These are phyloP conservation scores for Mycena albidolilacea DNA, from an alignment of 768 basidiomycete genomes.

Conservation along the genomic window DNA sequence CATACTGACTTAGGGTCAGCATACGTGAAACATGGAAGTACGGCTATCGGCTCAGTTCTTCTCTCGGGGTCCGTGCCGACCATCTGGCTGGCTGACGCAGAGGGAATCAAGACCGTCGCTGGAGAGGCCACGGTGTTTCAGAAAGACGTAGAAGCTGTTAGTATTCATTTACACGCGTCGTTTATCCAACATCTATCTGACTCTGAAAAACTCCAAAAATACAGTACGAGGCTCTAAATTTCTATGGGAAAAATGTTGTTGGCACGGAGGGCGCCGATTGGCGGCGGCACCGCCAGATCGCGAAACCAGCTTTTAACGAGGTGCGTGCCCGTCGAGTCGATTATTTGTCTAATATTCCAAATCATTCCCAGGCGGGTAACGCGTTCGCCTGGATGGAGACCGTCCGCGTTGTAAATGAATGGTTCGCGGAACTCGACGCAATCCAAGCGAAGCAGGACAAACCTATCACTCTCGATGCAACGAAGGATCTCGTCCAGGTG, in stretches of 20 bases:
- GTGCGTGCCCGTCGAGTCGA: constrained; percentile 42
- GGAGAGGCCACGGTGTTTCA: constrained; percentile 53
- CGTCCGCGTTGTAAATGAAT: constrained; percentile 55
- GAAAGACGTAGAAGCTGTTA: constrained; percentile 57
- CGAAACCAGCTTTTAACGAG: constrained; percentile 68
- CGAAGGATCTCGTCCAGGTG: background rate
- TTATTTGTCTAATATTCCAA: background rate
- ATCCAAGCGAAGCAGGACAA: background rate
- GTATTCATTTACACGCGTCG: background rate
- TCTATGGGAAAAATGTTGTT: constrained; percentile 52
- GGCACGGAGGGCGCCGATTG: constrained; percentile 60
- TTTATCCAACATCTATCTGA: background rate
- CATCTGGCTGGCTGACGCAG: constrained; percentile 61
- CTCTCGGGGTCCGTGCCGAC: constrained; percentile 48
- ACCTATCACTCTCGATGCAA: background rate
- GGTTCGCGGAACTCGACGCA: constrained; percentile 57
- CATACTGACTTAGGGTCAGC: constrained; percentile 41
- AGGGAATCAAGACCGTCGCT: constrained; percentile 56
- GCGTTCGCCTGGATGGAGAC: constrained; percentile 66
- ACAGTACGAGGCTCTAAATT: constrained; percentile 10
- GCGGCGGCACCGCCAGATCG: constrained; percentile 61
- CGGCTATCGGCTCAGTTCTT: constrained; percentile 53
- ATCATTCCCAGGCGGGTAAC: constrained; percentile 55
- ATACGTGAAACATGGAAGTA: constrained; percentile 56
- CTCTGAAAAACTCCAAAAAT: background rate